Base-by-base conservation (phyloP, 805 yeast species). In the Pachysolen tannophilus region DNA sequence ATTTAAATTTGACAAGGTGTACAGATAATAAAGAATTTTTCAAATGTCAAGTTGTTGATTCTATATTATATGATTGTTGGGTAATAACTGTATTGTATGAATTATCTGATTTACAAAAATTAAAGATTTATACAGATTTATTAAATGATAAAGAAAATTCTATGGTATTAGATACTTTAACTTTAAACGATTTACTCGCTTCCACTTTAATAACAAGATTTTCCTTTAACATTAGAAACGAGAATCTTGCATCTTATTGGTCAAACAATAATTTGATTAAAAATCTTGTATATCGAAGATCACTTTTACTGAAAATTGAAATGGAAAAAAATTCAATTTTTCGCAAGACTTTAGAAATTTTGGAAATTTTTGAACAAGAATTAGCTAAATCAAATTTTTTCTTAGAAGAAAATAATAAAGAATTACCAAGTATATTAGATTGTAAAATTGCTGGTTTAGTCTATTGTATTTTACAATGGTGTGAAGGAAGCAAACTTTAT, bases 41-140 rank as follows among this genome's bases (percentile, higher is more conserved):
- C 57, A 48, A 58, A 46, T 59, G 53, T 37, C 50, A 57, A 17
- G 49, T 72, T 35, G 45, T 75, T 4, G 80, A 77, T 39, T 55
- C 60, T 8, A 58, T 61, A 15, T 43, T 76, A 3, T 67, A 67
- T 41, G 82, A 75, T 45, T 58, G 64, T n/a, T 75, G 73, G 71
- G 47, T 69, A 16, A 43, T 57, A 0, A 48, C 53, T 5, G 44
- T 57, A 2, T 25, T 63, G 4, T 49, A 44, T 26, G 51, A 53
- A n/a, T 27, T 48, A 5, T 25, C 38, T 1, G 31, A 39, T 4
- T 16, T 15, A 17, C 15, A 14, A 10, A 28, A 29, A 21, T 21
- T 32, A 1, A 15, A 17, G 26, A 28, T 34, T 6, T 34, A 34
- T 21, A 10, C 24, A 14, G 5, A 9, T 10, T 5, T 21, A 2